A percentile compares a stretch with the other conserved stretches of the same genome.
phyloP scores from a whole-genome alignment of 2,329 filamentous ascomycete genomes.

The Harringtonia lauricola region DNA sequence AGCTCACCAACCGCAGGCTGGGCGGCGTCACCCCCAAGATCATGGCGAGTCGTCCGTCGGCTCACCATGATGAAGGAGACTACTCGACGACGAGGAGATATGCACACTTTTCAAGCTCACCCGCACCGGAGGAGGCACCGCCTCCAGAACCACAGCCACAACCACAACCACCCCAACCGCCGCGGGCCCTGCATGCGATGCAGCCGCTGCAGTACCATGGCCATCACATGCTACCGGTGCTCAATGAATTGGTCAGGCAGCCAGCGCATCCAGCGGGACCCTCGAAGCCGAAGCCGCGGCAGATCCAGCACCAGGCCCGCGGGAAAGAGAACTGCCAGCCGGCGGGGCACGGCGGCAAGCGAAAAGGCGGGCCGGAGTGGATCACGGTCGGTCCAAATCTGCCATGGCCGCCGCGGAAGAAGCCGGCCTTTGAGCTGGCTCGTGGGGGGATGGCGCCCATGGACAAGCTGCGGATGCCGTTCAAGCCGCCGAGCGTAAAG shows the following conservation, averaged over 20 bases:
- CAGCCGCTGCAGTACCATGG: not conserved
- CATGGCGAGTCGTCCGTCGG: constrained; percentile 10
- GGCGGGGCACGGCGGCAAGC: too few species aligned
- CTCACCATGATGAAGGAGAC: not conserved
- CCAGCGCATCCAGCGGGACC: not conserved
- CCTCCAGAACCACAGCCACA: not conserved
- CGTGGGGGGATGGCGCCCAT: constrained; percentile 34
- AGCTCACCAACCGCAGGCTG: constrained; percentile 29
- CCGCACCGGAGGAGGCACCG: constrained; percentile 14
- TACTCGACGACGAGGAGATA: constrained; percentile 32
- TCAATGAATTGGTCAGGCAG: too few species aligned
- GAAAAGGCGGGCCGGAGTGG: not conserved
- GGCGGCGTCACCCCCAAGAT: constrained; percentile 18
- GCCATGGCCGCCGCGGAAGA: constrained; percentile 23
- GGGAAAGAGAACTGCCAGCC: too few species aligned
- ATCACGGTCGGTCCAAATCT: too few species aligned
- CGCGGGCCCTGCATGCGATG: not conserved
- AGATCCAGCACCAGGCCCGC: not conserved
- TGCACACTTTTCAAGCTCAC: constrained; percentile 47
- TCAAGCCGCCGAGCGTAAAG: constrained; percentile 45
- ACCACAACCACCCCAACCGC: not conserved
- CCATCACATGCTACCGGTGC: not conserved
- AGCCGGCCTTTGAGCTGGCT: constrained; percentile 31
- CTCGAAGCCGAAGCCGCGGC: not conserved
- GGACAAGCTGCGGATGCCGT: constrained; percentile 40